phyloP scores from a whole-genome alignment of 1,139 yeast species.

The Sugiyamaella sp. region DNA sequence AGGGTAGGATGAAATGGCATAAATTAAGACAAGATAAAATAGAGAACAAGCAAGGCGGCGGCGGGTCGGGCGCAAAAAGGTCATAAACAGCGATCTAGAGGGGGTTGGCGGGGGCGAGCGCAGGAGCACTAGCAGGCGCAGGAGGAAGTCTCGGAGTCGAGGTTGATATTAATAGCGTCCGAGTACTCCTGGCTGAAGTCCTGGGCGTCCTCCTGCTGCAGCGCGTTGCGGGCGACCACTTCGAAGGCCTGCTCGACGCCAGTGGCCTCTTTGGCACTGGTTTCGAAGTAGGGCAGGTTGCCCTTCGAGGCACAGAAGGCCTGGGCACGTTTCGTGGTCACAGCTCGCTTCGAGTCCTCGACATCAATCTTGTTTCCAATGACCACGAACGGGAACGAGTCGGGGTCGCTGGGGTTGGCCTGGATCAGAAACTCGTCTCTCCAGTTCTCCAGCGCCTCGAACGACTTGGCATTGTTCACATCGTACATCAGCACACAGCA shows the following conservation, averaged over 20 bases:
- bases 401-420: conserved; percentile 91
- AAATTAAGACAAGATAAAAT: neutral
- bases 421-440: conserved; percentile 93
- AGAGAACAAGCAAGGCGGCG: neutral
- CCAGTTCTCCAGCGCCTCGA: conserved; percentile 90
- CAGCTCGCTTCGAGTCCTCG: conserved; percentile 85
- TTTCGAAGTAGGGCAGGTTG: conserved; percentile 89
- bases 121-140: conserved; percentile 64
- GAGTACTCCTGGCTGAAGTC: conserved; percentile 91
- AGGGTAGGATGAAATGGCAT: too few species aligned
- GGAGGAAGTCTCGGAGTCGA: conserved; percentile 75
- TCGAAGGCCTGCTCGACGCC: conserved; percentile 96
- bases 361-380: conserved; percentile 95
- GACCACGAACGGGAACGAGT: conserved; percentile 91
- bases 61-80: neutral
- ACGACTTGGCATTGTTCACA: conserved; percentile 89
- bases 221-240: conserved; percentile 92
- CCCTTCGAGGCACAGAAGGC: conserved; percentile 86
- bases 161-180: conserved; percentile 92
- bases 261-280: conserved; percentile 91
- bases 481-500: conserved; percentile 96
- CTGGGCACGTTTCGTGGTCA: conserved; percentile 81
- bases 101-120: neutral
- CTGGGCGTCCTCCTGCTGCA: conserved; percentile 86
- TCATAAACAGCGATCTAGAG: neutral